Conservation (phyloP, 441 rosid species). For the Corymbia calophylla region DNA sequence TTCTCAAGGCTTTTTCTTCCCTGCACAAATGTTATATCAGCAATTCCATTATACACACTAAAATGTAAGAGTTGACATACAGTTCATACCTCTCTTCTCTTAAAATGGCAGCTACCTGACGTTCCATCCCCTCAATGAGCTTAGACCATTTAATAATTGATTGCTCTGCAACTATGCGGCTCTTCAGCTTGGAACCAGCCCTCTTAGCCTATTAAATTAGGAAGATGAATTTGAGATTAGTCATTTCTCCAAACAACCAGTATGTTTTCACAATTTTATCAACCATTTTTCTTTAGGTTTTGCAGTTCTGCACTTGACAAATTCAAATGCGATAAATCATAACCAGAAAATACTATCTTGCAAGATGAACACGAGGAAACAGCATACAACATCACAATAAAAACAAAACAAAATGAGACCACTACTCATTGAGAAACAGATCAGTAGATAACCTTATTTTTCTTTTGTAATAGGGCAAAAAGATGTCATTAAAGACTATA, state of each 20-base stretch:
- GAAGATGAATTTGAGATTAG: neutral
- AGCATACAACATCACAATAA: neutral
- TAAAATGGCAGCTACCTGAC: slow-evolving; percentile 64
- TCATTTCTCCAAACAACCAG: neutral
- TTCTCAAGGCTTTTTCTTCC: slow-evolving; percentile 84
- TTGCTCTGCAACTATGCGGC: slow-evolving; percentile 83
- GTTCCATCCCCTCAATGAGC: slow-evolving; percentile 85
- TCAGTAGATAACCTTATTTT: neutral
- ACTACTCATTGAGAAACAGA: neutral
- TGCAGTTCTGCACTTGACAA: neutral
- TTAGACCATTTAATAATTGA: slow-evolving; percentile 88
- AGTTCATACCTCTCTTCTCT: slow-evolving; percentile 73
- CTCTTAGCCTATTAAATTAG: slow-evolving; percentile 61
- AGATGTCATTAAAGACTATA: neutral
- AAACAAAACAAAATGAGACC: neutral
- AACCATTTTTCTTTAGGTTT: neutral
- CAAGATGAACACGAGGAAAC: neutral
- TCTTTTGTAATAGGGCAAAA: neutral
- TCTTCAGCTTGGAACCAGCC: slow-evolving; percentile 87
- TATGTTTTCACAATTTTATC: neutral
- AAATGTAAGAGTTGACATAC: neutral
- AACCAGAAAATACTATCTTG: neutral
- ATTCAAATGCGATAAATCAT: neutral
- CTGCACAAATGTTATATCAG: slow-evolving; percentile 32
- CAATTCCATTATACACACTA: neutral